Evolutionary conservation across 306 rosid genomes (phyloP).

Genomic region (Sphenostylis stenocarpa): DNA sequence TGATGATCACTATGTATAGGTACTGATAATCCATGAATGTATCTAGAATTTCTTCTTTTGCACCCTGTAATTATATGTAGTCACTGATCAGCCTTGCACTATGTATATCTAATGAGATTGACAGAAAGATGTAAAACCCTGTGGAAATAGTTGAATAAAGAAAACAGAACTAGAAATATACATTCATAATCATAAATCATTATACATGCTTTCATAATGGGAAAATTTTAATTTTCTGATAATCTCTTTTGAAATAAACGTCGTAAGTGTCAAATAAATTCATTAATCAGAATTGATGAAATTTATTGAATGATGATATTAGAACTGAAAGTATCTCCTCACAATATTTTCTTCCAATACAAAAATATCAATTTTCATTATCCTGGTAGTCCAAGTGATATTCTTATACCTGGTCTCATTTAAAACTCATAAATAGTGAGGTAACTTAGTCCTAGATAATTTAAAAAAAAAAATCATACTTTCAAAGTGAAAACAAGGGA

Average conservation of each 20-base stretch:
- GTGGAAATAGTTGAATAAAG: conserved; percentile 7
- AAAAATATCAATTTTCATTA: conserved; percentile 4
- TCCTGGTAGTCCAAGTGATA: background rate
- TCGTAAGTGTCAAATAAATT: background rate
- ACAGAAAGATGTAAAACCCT: background rate
- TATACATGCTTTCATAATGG: background rate
- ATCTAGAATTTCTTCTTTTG: conserved; percentile 1
- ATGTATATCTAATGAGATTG: background rate
- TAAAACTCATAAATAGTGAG: background rate
- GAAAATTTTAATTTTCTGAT: background rate
- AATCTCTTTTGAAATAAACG: background rate
- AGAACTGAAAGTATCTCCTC: background rate
- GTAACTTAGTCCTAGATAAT: background rate
- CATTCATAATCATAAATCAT: background rate
- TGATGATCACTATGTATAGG: background rate
- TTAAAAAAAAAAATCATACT: background rate
- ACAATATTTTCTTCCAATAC: background rate
- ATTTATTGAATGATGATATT: conserved; percentile 21
- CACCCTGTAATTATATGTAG: background rate
- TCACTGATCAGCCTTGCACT: background rate
- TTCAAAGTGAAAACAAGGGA: background rate
- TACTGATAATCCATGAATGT: background rate
- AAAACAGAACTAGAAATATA: background rate
- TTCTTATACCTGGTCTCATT: conserved; percentile 5
- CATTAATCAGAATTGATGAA: background rate